Base-by-base conservation (phyloP, 1,284 basidiomycete genomes). In the Rhizoctonia solani region DNA sequence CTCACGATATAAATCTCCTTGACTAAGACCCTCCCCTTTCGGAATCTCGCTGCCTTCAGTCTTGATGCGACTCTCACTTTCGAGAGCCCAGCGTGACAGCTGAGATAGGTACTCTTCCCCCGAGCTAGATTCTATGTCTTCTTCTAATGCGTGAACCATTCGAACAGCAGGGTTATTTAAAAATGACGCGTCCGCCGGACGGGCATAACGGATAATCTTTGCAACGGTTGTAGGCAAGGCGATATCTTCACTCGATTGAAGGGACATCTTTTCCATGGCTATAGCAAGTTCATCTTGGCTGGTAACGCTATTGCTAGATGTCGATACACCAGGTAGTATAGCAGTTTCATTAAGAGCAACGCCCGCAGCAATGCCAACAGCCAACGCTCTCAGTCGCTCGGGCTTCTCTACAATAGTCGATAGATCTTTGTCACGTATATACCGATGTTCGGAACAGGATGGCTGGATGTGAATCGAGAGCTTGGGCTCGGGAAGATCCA, bases 391-490 rank as follows among this genome's bases (percentile, higher is more conserved):
- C 14, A 97, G 78, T n/a, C 94, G 85, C 76, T 95, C 90, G 0
- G 93, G 94, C n/a, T 92, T 83, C 75, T 97, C 94, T 21, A 94
- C 86, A 68, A 95, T 87, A 63, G 81, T 80, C 0, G 88, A 90
- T 1, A 81, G 81, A 72, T 92, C 87, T 65, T 83, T 79, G 13
- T 87, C 86, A 16, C 93, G 87, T 68, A 93, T 92, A 74, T 87
- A 95, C 56, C 82, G 83, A 76, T 97, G 94, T 63, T 83, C 78
- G 9, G 86, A 79, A 74, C 89, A 91, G 9, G 83, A 82, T 69
- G 88, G 85, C 75, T 92, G 89, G 13, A 91, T 74, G 66, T 79
- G 82, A 23, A 81, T 69, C 0, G 75, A 68, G 3, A 72, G 66
- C 16, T 46, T 68, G 21, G 44, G 44, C 5, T 30, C 29, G 32